phyloP scores from a whole-genome alignment of 1,284 basidiomycete genomes.

The Ceratorhiza oryzae-sativae region DNA sequence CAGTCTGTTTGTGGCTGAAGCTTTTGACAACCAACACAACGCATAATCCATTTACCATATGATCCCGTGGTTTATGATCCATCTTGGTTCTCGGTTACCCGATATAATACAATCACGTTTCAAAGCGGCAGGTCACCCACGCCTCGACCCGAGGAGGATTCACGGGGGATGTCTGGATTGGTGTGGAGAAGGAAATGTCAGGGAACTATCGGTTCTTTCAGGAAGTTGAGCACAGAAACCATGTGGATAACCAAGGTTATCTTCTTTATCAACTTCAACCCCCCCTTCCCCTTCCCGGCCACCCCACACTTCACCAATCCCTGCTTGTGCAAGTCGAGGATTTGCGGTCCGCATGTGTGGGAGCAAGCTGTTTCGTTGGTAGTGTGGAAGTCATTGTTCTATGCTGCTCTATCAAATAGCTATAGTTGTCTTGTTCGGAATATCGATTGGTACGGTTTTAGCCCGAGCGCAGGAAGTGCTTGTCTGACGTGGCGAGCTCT shows the following conservation, averaged over 20 bases:
- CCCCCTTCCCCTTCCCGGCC: background rate
- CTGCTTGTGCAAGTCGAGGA: background rate
- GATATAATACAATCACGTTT: background rate
- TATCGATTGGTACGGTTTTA: slow-evolving; percentile 16
- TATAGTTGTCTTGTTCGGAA: slow-evolving; percentile 15
- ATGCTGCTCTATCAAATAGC: slow-evolving; percentile 32
- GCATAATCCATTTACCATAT: background rate
- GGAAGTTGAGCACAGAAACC: background rate
- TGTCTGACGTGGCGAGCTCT: slow-evolving; percentile 15
- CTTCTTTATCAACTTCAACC: background rate
- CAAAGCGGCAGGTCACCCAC: background rate
- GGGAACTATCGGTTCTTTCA: background rate
- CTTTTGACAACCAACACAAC: slow-evolving; percentile 22
- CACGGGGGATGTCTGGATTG: background rate
- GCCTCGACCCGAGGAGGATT: slow-evolving; percentile 8
- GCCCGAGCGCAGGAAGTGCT: background rate
- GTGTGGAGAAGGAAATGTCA: slow-evolving; percentile 4
- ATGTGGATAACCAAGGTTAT: background rate
- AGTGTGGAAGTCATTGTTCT: slow-evolving; percentile 20
- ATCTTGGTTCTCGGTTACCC: background rate
- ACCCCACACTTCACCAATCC: background rate
- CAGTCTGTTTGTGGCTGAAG: slow-evolving; percentile 27
- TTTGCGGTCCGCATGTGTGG: slow-evolving; percentile 17
- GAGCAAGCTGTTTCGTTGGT: background rate
- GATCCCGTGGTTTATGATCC: background rate